Evolutionary conservation across 345 rosid species (phyloP), one percentile per base, ranked within the genome.

Genomic region (Eucalyptus camaldulensis): DNA sequence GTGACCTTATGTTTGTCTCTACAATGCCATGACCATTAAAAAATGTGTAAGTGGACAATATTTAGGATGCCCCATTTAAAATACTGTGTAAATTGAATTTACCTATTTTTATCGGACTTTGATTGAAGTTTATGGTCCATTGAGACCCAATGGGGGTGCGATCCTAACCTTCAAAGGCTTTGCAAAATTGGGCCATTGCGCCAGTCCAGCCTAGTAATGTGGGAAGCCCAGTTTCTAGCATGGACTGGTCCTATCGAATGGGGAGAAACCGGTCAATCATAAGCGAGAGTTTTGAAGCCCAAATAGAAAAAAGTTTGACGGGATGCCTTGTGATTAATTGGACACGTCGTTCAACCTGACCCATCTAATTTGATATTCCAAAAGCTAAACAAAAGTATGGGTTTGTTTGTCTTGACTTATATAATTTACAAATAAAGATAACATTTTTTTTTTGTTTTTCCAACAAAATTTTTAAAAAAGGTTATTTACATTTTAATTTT

Each of bases 271-370:
- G 24, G 44, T 11, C 44, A 21, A 69, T 33, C 2, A 17, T 4
- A 62, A 62, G 33, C 0, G 16, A 27, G 33, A 10, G 33, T 62
- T 13, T 62, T 2, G 69, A 12, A 6, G 69, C 2, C 2, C 2
- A 29, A 7, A 27, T 62, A 17, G 31, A 62, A 29, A 29, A 29
- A 29, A 29, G 1, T 62, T 62, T 1, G 69, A 29, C 5, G 1
- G 0, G 10, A 14, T 0, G 3, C 3, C 5, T 65, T 65, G 0
- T 65, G 2, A n/a, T 65, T 65, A 3, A 5, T 65, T n/a, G 45
- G 2, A 17, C 25, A 19, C 25, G 1, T 37, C 1, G 5, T 5
- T 22, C 4, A 40, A 72, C 81, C 0, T 65, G 40, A 7, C 21
- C 1, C 19, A 0, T 65, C 9, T 65, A 33, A n/a, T 65, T 65